phyloP scores from a whole-genome alignment of 2,329 filamentous ascomycete species.

The Malbranchea cinnamomea region DNA sequence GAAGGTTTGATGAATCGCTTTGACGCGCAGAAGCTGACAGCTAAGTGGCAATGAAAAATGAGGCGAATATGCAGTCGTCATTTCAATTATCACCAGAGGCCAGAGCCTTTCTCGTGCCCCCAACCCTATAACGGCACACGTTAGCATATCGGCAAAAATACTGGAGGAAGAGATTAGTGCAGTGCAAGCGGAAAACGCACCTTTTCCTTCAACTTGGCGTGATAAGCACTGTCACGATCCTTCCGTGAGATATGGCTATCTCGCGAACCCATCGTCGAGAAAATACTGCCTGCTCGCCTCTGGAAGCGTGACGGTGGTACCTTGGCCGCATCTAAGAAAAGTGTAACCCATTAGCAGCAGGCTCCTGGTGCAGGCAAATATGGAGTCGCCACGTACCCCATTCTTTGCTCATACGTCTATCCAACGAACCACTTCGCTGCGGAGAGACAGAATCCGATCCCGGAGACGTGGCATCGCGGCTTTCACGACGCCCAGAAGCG shows the following conservation, averaged over 20 bases:
- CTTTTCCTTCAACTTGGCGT: constrained; percentile 37
- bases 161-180: no score
- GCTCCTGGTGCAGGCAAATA: background rate
- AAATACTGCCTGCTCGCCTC: constrained; percentile 54
- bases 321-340: constrained; percentile 43
- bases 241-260: constrained; percentile 50
- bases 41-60: no score
- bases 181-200: no score
- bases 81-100: no score
- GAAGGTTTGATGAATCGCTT: no score
- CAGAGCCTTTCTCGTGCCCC: no score
- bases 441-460: no score
- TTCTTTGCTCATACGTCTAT: constrained; percentile 23
- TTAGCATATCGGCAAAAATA: no score
- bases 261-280: constrained; percentile 48
- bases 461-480: constrained; percentile 3
- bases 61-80: no score
- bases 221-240: constrained; percentile 41
- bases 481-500: background rate
- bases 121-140: no score
- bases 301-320: constrained; percentile 54
- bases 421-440: no score
- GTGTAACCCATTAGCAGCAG: background rate
- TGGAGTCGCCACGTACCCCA: constrained; percentile 14
- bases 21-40: no score